Evolutionary conservation across 129 eudicot species (phyloP), one percentile per base, ranked within the genome.

Genomic region (Tanacetum coccineum): DNA sequence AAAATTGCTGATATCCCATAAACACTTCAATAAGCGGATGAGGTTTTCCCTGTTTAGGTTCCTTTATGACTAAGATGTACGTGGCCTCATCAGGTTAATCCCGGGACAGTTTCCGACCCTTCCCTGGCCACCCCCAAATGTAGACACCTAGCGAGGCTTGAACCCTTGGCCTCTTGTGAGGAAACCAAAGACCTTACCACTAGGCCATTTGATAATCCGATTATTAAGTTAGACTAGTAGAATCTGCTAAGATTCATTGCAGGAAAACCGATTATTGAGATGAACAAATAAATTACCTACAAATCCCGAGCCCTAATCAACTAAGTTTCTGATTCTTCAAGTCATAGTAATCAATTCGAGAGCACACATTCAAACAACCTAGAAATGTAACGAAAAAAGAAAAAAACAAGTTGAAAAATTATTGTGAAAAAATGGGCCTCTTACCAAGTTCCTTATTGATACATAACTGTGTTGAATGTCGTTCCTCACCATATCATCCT

Each of bases 401-500:
- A n/a, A n/a, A n/a, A n/a, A 57, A 25, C 4, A 60, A 20, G 40
- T 66, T 48, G 55, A 22, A 57, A 13, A 67, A 46, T 44, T 59
- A 46, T 26, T 13, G 73, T 21, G 11, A 4, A 51, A 49, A 26
- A 58, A 66, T 40, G 36, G 59, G 69, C 13, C 20, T 71, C 74
- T 65, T 79, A 88, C 96, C 91, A 93, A 73, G 74, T 89, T 89
- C 61, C 70, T 73, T 53, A 84, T 21, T 47, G 99, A 86, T 59
- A 32, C 3, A 44, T 52, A 74, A 74, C 84, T 84, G 71, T 93
- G 99, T 56, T 82, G 79, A 71, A 93, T 79, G 71, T 90, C 90
- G 63, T 79, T 84, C 60, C 83, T 75, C 59, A 50, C 14, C 99
- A 89, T 93, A 75, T 93, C 96, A 80, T 71, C 76, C 81, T 93